Evolutionary conservation across 768 basidiomycete species (phyloP).

Genomic region (Trametes cubensis): DNA sequence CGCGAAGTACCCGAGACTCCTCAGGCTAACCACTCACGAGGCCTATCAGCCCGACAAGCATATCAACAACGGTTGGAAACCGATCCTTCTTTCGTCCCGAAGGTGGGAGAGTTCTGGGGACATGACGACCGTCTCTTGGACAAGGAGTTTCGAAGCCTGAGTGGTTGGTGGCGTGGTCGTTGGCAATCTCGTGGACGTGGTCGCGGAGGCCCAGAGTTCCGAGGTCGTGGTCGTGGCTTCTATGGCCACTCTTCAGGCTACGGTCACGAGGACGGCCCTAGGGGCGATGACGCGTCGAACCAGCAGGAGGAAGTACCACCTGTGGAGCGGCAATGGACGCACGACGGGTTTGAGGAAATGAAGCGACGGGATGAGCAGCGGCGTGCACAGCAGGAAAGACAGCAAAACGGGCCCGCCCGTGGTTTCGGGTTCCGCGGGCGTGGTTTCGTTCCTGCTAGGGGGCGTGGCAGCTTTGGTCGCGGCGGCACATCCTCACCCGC

Average conservation of each 20-base stretch:
- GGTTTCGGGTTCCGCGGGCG: constrained; percentile 48
- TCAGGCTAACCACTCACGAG: constrained; percentile 42
- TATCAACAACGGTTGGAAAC: constrained; percentile 81
- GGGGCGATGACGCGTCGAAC: constrained; percentile 24
- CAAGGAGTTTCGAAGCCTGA: constrained; percentile 78
- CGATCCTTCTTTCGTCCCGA: constrained; percentile 89
- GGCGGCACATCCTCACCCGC: constrained; percentile 30
- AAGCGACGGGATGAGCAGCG: constrained; percentile 69
- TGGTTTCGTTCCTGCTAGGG: constrained; percentile 44
- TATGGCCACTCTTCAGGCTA: constrained; percentile 26
- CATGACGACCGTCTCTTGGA: constrained; percentile 90
- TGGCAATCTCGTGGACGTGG: constrained; percentile 74
- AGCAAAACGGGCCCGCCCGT: constrained; percentile 26
- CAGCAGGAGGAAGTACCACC: constrained; percentile 47
- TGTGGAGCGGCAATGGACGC: constrained; percentile 75
- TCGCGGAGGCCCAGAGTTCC: constrained; percentile 47
- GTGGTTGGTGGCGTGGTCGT: constrained; percentile 85
- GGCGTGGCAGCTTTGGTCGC: constrained; percentile 44
- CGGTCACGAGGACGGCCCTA: constrained; percentile 22
- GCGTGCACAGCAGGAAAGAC: constrained; percentile 40
- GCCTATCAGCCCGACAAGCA: constrained; percentile 76
- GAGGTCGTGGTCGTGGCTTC: constrained; percentile 61
- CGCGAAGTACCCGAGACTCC: constrained; percentile 32
- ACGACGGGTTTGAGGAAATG: constrained; percentile 90
- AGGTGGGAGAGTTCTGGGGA: constrained; percentile 91